Conservation (phyloP, 2,329 filamentous ascomycete genomes). For the Exophiala dermatitidis region DNA sequence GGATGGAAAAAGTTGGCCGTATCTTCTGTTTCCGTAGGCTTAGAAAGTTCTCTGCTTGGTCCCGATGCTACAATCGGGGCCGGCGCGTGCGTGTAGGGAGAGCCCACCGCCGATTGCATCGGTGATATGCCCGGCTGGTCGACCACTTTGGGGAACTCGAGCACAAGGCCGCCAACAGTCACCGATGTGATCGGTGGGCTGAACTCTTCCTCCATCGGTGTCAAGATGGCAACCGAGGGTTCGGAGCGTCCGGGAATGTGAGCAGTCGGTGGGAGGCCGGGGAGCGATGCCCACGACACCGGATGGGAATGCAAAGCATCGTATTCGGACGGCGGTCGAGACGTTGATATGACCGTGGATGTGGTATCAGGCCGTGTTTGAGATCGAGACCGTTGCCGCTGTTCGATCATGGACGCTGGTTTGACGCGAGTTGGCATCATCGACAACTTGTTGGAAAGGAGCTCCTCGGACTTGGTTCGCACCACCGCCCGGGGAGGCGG, state of each 20-base stretch:
- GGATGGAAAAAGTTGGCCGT: slow-evolving; percentile 16
- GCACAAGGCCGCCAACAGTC: slow-evolving; percentile 18
- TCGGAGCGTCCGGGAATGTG: slow-evolving; percentile 28
- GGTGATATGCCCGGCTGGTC: background rate
- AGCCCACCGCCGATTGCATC: background rate
- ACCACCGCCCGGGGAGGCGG: slow-evolving; percentile 33
- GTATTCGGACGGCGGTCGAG: slow-evolving; percentile 24
- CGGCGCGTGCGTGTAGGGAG: slow-evolving; percentile 1
- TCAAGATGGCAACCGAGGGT: slow-evolving; percentile 20
- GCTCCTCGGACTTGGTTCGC: slow-evolving; percentile 25
- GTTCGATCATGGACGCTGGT: slow-evolving; percentile 25
- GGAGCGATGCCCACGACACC: slow-evolving; percentile 26
- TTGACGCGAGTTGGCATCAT: slow-evolving; percentile 16
- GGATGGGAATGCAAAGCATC: slow-evolving; percentile 27
- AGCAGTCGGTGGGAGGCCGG: slow-evolving; percentile 26
- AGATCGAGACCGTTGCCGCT: slow-evolving; percentile 12
- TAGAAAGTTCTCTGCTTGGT: slow-evolving; percentile 17
- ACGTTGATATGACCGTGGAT: slow-evolving; percentile 20
- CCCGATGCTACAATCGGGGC: slow-evolving; percentile 6
- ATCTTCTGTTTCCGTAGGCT: slow-evolving; percentile 9
- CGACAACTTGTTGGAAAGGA: slow-evolving; percentile 15
- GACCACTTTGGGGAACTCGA: slow-evolving; percentile 17
- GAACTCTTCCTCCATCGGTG: slow-evolving; percentile 27
- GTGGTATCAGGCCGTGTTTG: slow-evolving; percentile 15
- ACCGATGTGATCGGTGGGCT: slow-evolving; percentile 22